Evolutionary conservation across 2,329 filamentous ascomycete genomes (phyloP), one percentile per base, ranked within the genome.

Genomic region (Pseudocercospora cruenta): DNA sequence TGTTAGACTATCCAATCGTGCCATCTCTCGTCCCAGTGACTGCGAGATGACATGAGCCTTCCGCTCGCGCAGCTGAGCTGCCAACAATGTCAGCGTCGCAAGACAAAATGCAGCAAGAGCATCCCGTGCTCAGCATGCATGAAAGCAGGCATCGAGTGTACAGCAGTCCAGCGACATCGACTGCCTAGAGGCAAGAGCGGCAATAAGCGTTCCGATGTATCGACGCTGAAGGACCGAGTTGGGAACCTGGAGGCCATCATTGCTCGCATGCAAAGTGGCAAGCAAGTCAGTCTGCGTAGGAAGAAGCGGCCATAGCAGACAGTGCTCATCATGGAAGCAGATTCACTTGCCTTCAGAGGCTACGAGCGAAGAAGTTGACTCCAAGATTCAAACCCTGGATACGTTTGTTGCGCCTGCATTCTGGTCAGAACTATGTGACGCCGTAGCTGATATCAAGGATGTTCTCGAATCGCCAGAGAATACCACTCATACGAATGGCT

Each of bases 181-280:
- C 53, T 65, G n/a, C 63, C 63, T 8, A 49, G 63, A 62, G 63
- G 63, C 19, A 51, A 43, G n/a, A 62, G 58, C 26, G 59, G 63
- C 7, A 51, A 51, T 16, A 51, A 51, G 8, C 47, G 47, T 19
- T n/a, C 47, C 10, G 47, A 21, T 51, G 21, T 22, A 21, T 21
- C 47, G 10, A 51, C n/a, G 1, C 22, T 64, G 26, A 58, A 43
- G 6, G 59, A 58, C 12, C 31, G 51, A 21, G 54, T 62, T 26
- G 57, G 19, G 26, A 45, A 28, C 9, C 45, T 57, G 33, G 61
- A 64, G 39, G 24, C 57, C 21, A 33, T 64, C 47, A 49, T 61
- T 24, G 31, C 21, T n/a, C 10, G 16, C 8, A 28, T 47, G 4
- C 47, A 55, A 47, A 54, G n/a, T 51, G 26, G 36, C 26, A 31